Base-by-base conservation (phyloP, 108 stramenopile species). In the Mayamaea pseudoterrestris region DNA sequence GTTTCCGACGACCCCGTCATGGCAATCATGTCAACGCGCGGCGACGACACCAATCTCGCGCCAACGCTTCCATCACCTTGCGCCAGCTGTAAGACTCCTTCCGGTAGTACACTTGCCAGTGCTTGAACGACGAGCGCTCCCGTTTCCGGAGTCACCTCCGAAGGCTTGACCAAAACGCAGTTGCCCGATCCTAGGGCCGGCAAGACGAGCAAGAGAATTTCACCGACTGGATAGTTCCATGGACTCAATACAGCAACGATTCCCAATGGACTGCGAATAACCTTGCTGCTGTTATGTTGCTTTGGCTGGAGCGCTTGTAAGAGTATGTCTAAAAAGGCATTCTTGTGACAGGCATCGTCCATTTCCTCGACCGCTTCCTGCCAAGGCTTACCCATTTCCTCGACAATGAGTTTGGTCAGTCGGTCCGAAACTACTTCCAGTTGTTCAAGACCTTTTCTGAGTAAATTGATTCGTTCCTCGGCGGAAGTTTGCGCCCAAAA, bases 1-100 rank as follows among this genome's bases (percentile, higher is more conserved):
- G 86, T 85, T 0, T 76, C 74, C 11, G 75, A 77, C 44, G 73
- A 70, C 6, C 94, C 94, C n/a, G 94, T 95, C 80, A 95, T 80
- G 40, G 84, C 86, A 6, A 92, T 67, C 72, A 91, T 78, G 30
- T 88, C 55, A 20, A 95, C 73, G 30, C 53, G 50, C 14, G 65
- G 59, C 45, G 74, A 68, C 6, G 61, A 55, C 6, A 80, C 80
- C 22, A 93, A 51, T 30, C 74, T 65, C 5, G 68, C 64, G 9
- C 94, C 94, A 14, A 82, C 76, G 7, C n/a, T 47, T 22, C 89
- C 90, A 61, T 80, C 79, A n/a, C 94, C 94, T 41, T 90, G 88
- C 22, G 74, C 75, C 13, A 90, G 50, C 49, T 90, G 85, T 0
- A 93, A 29, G 1, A 90, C 83, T 31, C 72, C 69, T 0, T 65